A percentile compares a stretch with the other conserved stretches of the same genome.
Conservation (phyloP, 2,329 filamentous ascomycete species). For the Aspergillaceae sp. region DNA sequence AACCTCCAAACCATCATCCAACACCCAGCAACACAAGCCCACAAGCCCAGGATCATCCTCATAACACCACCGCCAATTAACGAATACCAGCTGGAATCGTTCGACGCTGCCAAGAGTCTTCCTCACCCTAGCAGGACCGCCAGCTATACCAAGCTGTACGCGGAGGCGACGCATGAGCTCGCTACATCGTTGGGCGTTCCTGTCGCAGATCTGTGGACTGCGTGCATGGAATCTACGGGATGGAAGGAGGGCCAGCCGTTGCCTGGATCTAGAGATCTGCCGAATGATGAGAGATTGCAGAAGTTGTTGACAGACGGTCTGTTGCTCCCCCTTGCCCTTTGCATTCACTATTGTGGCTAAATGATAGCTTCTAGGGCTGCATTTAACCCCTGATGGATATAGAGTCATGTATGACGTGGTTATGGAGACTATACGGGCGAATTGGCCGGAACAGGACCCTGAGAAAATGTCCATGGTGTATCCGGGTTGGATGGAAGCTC, state of each 20-base stretch:
- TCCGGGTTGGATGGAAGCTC: slow-evolving; percentile 44
- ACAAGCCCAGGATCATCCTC: slow-evolving; percentile 67
- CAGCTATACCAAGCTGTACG: slow-evolving; percentile 54
- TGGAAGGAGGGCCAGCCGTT: slow-evolving; percentile 45
- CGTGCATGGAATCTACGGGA: slow-evolving; percentile 59
- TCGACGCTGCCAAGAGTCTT: slow-evolving; percentile 43
- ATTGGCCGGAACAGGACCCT: slow-evolving; percentile 49
- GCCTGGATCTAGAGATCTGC: slow-evolving; percentile 49
- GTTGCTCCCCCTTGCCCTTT: slow-evolving; percentile 13
- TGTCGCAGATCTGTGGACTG: slow-evolving; percentile 71
- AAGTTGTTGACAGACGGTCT: slow-evolving; percentile 50
- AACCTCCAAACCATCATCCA: slow-evolving; percentile 65
- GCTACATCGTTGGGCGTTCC: slow-evolving; percentile 49
- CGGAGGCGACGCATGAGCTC: slow-evolving; percentile 56
- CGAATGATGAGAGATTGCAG: slow-evolving; percentile 48
- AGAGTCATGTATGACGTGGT: slow-evolving; percentile 47
- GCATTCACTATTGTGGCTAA: not conserved
- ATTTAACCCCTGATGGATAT: slow-evolving; percentile 51
- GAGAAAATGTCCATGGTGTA: slow-evolving; percentile 45
- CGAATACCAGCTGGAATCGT: slow-evolving; percentile 54
- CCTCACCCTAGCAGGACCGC: slow-evolving; percentile 49
- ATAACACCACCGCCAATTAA: slow-evolving; percentile 72
- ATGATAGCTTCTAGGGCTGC: slow-evolving; percentile 39
- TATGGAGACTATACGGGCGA: slow-evolving; percentile 41
- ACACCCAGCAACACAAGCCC: slow-evolving; percentile 60